A percentile compares a stretch with the other conserved stretches of the same genome.
Conservation (phyloP, 805 yeast genomes). For the Kazachstania africana region DNA sequence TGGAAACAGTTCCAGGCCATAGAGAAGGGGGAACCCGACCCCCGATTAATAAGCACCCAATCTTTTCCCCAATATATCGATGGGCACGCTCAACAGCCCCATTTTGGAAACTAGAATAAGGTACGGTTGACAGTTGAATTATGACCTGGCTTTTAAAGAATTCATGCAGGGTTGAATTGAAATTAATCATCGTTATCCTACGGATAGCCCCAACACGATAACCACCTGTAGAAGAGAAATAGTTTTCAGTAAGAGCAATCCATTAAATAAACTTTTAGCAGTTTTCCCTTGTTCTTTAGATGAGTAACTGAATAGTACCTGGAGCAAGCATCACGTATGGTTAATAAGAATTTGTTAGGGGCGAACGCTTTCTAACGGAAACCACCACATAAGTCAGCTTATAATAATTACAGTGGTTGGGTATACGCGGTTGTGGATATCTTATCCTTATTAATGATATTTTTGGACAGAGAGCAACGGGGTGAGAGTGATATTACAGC, state of each 20-base stretch:
- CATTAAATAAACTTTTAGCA: not conserved
- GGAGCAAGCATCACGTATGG: conserved; percentile 2
- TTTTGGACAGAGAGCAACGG: conserved; percentile 2
- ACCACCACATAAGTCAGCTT: conserved; percentile 3
- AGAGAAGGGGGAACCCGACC: conserved; percentile 5
- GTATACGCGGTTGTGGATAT: not conserved
- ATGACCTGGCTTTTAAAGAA: conserved; percentile 3
- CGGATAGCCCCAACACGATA: too few relatives aligned
- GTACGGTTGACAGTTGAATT: conserved; percentile 6
- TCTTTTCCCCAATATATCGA: conserved; percentile 5
- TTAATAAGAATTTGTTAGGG: conserved; percentile 1
- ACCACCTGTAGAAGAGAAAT: conserved; percentile 1
- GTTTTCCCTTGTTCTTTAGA: conserved; percentile 6
- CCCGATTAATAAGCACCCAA: conserved; percentile 3
- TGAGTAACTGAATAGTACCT: not conserved
- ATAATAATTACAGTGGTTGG: conserved; percentile 3
- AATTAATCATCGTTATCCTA: too few relatives aligned
- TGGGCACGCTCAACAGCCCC: conserved; percentile 11
- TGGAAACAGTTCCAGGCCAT: conserved; percentile 10
- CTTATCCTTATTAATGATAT: conserved; percentile 5
- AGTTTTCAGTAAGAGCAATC: not conserved
- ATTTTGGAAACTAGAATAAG: conserved; percentile 7
- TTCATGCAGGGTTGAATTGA: not conserved
- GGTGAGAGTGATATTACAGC: conserved; percentile 1
- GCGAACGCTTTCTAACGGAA: conserved; percentile 1